Base-by-base conservation (phyloP, 768 basidiomycete genomes). In the Leccinum variicolor region DNA sequence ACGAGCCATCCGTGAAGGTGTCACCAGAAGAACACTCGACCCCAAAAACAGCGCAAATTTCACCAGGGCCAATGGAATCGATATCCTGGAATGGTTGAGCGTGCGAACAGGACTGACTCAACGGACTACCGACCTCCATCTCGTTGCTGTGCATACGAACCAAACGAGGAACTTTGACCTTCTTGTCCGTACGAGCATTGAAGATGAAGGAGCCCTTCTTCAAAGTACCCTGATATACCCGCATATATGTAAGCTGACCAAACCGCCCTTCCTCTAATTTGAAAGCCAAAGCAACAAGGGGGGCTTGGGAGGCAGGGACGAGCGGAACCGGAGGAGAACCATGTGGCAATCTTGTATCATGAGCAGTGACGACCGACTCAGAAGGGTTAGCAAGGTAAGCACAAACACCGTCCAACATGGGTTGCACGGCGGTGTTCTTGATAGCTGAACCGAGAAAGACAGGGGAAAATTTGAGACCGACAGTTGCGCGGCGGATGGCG, bases 31-130 rank as follows among this genome's bases (percentile, higher is more conserved):
- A 93, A 69, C 97, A 99, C 63, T 99, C 97, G 31, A 99, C 92
- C 66, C 97, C 97, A 66, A 99, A 99, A 73, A 97, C 97, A 50
- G 97, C 97, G 69, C 97, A 98, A 62, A 99, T 99, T 80, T 99
- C 97, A 56, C 97, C 97, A 28, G 96, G 94, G 0, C 94, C 94
- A 64, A 99, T 90, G 9, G 84, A 83, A 49, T 94, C 89, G 56
- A 99, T 88, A 65, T 99, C 96, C 92, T 92, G 61, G 9, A 50
- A 28, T n/a, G 4, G 48, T 26, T 60, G 15, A 54, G 25, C 11
- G 3, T 33, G 26, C 28, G 41, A 14, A 45, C 34, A 49, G 39
- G 33, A 52, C 3, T 19, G 1, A 17, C 15, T n/a, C 31, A 50
- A 56, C 6, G 34, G 2, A 28, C 26, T 3, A 68, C 81, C 36